These are phyloP conservation scores for Apiospora kogelbergensis DNA, from an alignment of 2,329 filamentous ascomycete genomes.

Conservation along the genomic window DNA sequence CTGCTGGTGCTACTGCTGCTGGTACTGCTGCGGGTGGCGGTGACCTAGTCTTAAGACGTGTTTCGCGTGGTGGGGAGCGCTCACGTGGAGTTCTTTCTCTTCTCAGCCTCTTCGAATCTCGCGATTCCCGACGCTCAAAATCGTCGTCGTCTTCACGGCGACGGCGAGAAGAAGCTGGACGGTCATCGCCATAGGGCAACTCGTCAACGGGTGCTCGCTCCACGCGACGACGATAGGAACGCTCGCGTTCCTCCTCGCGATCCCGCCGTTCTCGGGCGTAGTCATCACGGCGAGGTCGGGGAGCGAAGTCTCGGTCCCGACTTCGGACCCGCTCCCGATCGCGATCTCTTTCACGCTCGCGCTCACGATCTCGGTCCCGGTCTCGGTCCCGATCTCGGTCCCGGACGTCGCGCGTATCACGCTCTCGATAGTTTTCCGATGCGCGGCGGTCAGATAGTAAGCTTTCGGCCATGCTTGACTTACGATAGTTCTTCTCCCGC, in stretches of 20 bases:
- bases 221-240: constrained; percentile 76
- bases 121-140: constrained; percentile 61
- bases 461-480: constrained; percentile 68
- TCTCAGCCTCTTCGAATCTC: constrained; percentile 66
- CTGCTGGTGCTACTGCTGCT: constrained; percentile 18
- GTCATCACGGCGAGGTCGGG: constrained; percentile 60
- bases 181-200: constrained; percentile 83
- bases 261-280: constrained; percentile 88
- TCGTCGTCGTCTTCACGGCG: constrained; percentile 79
- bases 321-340: constrained; percentile 37
- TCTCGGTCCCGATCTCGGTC: constrained; percentile 34
- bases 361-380: constrained; percentile 42
- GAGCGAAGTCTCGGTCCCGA: constrained; percentile 44
- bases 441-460: constrained; percentile 54
- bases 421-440: constrained; percentile 47
- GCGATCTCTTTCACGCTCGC: constrained; percentile 31
- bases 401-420: constrained; percentile 40
- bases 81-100: constrained; percentile 60
- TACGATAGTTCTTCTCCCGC: constrained; percentile 89
- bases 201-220: constrained; percentile 75
- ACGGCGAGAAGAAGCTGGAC: constrained; percentile 65
- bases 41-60: constrained; percentile 56
- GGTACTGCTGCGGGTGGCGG: constrained; percentile 37
- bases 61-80: constrained; percentile 59
- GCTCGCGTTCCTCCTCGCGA: constrained; percentile 86